phyloP scores from a whole-genome alignment of 2,329 filamentous ascomycete species.

The Cercospora sp. region DNA sequence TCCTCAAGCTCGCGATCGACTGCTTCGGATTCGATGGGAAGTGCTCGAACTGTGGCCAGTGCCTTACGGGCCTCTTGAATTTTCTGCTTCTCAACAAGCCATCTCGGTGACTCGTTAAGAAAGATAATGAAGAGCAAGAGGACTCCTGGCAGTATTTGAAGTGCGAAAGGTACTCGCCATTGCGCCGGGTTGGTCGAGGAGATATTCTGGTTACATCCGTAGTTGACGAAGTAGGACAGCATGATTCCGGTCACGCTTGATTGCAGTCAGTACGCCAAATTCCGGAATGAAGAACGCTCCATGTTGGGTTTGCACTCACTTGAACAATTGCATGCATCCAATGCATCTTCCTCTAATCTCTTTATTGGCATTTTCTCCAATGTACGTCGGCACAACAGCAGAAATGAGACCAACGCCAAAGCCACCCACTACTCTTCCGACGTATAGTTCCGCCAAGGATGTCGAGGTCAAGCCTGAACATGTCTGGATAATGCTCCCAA shows the following conservation, averaged over 20 bases:
- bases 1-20: slow-evolving; percentile 46
- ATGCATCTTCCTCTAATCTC: slow-evolving; percentile 36
- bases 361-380: slow-evolving; percentile 49
- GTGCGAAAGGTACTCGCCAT: slow-evolving; percentile 55
- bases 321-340: slow-evolving; percentile 37
- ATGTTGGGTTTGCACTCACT: slow-evolving; percentile 19
- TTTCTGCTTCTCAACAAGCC: slow-evolving; percentile 55
- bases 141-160: slow-evolving; percentile 55
- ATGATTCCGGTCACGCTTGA: slow-evolving; percentile 50
- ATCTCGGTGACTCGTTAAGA: slow-evolving; percentile 55
- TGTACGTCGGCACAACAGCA: slow-evolving; percentile 48
- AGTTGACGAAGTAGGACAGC: slow-evolving; percentile 56
- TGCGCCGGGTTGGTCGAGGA: slow-evolving; percentile 48
- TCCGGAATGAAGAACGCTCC: not conserved
- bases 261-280: slow-evolving; percentile 30
- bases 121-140: slow-evolving; percentile 53
- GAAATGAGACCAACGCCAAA: slow-evolving; percentile 47
- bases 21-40: slow-evolving; percentile 38
- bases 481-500: slow-evolving; percentile 46
- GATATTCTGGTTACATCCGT: slow-evolving; percentile 51
- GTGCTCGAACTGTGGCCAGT: slow-evolving; percentile 43
- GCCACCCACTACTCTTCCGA: slow-evolving; percentile 47
- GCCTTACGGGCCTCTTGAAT: slow-evolving; percentile 47
- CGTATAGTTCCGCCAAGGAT: slow-evolving; percentile 43
- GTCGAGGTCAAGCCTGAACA: slow-evolving; percentile 37